phyloP scores from a whole-genome alignment of 106 monocot species.

The Agapanthus africanus region DNA sequence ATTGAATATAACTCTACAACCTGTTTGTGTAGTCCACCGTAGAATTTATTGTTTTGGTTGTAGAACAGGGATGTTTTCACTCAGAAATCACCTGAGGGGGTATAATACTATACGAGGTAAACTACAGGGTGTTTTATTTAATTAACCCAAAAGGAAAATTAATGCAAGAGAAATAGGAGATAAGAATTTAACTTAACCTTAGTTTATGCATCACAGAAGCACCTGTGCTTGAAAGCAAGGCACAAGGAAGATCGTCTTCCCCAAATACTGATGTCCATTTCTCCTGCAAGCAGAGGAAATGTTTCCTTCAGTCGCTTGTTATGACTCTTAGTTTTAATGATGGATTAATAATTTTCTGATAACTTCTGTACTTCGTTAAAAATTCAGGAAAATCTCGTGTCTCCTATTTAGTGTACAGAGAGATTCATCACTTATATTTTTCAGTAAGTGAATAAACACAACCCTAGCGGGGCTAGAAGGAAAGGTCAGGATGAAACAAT shows the following conservation, averaged over 20 bases:
- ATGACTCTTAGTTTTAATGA: too few species aligned
- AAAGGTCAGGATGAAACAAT: neutral
- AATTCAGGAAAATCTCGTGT: neutral
- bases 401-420: too few species aligned
- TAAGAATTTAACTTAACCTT: constrained; percentile 35
- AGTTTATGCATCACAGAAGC: constrained; percentile 90
- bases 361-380: neutral
- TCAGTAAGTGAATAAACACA: neutral
- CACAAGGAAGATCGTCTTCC: constrained; percentile 69
- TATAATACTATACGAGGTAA: constrained; percentile 61
- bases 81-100: constrained; percentile 58
- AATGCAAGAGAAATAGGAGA: neutral
- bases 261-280: constrained; percentile 52
- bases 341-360: neutral
- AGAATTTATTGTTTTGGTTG: too few species aligned
- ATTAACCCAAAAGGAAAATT: too few species aligned
- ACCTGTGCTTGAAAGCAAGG: constrained; percentile 49
- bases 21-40: too few species aligned
- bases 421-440: neutral
- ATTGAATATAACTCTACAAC: constrained; percentile 50
- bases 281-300: constrained; percentile 30
- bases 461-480: neutral
- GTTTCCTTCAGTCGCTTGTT: neutral
- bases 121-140: too few species aligned
- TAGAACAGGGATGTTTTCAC: too few species aligned